Base-by-base conservation (phyloP, 495 filamentous ascomycete genomes). In the Chaetomidium leptoderma region DNA sequence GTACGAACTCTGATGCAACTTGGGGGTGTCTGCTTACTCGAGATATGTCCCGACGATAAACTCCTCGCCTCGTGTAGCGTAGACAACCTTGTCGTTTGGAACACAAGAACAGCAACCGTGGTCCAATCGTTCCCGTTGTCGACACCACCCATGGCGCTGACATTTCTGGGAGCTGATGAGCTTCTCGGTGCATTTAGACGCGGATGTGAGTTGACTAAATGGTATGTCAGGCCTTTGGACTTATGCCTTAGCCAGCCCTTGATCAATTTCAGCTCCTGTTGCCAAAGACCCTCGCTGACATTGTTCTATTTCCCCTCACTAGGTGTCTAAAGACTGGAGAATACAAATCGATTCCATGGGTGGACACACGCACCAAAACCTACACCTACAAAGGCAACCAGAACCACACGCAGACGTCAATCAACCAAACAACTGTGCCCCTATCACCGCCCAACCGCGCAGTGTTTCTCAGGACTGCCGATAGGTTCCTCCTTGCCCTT, bases 41-140 rank as follows among this genome's bases (percentile, higher is more conserved):
- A 54, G 36, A 67, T 69, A 24, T 51, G 66, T 42, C 48, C 30
- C 7, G 44, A 60, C 4, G 47, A 64, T 24, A 0, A 13, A 3
- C 58, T 52, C 14, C 57, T 70, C 9, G 66, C 58, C 19, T 65
- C 68, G 5, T 58, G 47, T 37, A 63, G 68, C 35, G 11, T 26
- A 5, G 63, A 62, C 45, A 40, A 54, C 8, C 50, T 69, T 3
- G 23, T 46, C 6, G 19, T 69, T 4, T 69, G 62, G 63, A 59
- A 70, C 6, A 44, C 57, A 3, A 63, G 46, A 21, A 23, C 52
- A 3, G 62, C 62, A 13, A 21, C 23, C 2, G 47, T 57, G 48
- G 17, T 63, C 3, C 56, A 59, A 23, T 58, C 45, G 6, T 62
- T 66, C 24, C 40, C 33, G 2, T 32, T 63, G 6, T 36, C 9